A percentile compares a stretch with the other conserved stretches of the same genome.
phyloP scores from a whole-genome alignment of 148 eudicot species.

The Mesembryanthemum crystallinum region DNA sequence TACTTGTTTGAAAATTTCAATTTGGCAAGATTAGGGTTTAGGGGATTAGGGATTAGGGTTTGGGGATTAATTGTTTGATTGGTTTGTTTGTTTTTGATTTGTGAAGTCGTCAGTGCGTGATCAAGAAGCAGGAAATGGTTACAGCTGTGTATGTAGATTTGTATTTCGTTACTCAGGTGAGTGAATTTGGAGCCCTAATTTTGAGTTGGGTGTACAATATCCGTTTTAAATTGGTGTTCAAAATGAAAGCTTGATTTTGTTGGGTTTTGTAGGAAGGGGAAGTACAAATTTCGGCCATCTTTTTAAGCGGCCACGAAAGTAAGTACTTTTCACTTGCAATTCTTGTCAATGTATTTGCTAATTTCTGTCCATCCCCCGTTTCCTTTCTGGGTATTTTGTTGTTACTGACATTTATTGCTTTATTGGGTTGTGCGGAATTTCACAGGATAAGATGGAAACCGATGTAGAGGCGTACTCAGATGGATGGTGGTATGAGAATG shows the following conservation, averaged over 20 bases:
- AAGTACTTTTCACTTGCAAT: conserved; percentile 12
- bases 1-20: not conserved
- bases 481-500: no score
- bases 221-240: not conserved
- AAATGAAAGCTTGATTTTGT: not conserved
- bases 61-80: not conserved
- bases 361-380: not conserved
- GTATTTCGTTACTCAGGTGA: conserved; percentile 94
- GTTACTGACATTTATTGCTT: conserved; percentile 5
- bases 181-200: no score
- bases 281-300: conserved; percentile 92
- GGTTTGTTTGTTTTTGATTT: conserved; percentile 8
- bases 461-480: no score
- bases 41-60: conserved; percentile 14
- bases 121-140: conserved; percentile 67
- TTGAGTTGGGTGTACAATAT: conserved; percentile 5
- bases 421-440: conserved; percentile 9
- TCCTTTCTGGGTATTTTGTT: not conserved
- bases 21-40: conserved; percentile 1
- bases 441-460: no score
- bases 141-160: conserved; percentile 95
- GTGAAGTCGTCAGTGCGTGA: conserved; percentile 84
- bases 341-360: not conserved
- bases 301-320: conserved; percentile 94
- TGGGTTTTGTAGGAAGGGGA: conserved; percentile 67